A percentile compares a stretch with the other conserved stretches of the same genome.
Evolutionary conservation across 176 grass and related monocot genomes (phyloP).

Genomic region (Aegilops sharonensis): DNA sequence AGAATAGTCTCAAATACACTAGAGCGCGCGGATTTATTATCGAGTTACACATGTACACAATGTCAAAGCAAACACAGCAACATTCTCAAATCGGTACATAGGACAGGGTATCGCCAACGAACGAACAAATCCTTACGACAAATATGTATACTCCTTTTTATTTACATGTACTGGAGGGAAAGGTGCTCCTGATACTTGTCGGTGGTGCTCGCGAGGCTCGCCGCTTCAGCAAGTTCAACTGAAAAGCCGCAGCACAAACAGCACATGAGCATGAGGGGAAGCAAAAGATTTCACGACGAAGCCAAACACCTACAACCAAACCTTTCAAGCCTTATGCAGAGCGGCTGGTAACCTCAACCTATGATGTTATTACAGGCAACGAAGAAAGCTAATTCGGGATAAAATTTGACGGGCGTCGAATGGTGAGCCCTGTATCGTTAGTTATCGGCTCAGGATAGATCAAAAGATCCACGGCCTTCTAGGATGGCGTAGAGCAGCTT

Average conservation of each 20-base stretch:
- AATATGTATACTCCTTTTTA: constrained; percentile 2
- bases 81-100: neutral
- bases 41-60: neutral
- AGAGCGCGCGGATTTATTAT: neutral
- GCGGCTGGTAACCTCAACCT: constrained; percentile 24
- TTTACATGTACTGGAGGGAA: constrained; percentile 29
- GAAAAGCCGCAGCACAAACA: neutral
- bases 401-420: constrained; percentile 31
- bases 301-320: neutral
- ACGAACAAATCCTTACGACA: neutral
- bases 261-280: neutral
- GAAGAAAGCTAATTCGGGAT: constrained; percentile 36
- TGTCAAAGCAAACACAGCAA: neutral
- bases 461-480: constrained; percentile 93
- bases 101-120: neutral
- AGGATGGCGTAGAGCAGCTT: constrained; percentile 85
- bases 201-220: neutral
- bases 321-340: constrained; percentile 12
- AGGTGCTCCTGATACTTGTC: constrained; percentile 6
- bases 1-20: neutral
- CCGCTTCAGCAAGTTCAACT: neutral
- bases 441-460: constrained; percentile 69
- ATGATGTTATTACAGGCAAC: constrained; percentile 36
- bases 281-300: neutral
- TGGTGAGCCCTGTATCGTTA: constrained; percentile 42